Percentiles rank a stretch among this genome's conserved stretches.
Conservation (phyloP, 345 rosid genomes). For the Gossypium herbaceum region DNA sequence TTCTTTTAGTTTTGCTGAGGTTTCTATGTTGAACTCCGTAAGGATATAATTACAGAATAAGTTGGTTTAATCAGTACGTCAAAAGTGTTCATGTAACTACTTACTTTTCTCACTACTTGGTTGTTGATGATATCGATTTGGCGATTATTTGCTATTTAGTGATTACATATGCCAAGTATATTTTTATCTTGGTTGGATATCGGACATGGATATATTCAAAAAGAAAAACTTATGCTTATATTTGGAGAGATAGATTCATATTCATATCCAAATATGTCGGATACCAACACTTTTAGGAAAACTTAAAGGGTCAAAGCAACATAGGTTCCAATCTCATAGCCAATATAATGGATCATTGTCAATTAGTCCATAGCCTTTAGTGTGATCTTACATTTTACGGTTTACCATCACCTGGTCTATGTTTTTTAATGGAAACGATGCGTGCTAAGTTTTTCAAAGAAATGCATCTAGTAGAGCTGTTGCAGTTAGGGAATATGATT, state of each 20-base stretch:
- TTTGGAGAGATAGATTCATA: too few relatives aligned
- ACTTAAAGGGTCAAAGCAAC: too few relatives aligned
- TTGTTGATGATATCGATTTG: not conserved
- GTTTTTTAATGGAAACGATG: not conserved
- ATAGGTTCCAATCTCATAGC: too few relatives aligned
- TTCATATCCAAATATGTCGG: too few relatives aligned
- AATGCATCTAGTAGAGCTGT: not conserved
- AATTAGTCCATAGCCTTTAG: not conserved
- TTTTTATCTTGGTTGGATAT: too few relatives aligned
- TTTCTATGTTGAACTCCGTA: constrained; percentile 6
- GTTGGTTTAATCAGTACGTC: not conserved
- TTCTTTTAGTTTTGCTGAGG: not conserved
- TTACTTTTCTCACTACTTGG: not conserved
- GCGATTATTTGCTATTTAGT: not conserved
- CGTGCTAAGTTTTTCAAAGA: not conserved
- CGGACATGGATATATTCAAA: not conserved
- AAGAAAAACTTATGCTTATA: too few relatives aligned
- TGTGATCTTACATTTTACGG: not conserved
- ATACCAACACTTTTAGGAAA: too few relatives aligned
- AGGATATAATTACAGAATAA: constrained; percentile 1
- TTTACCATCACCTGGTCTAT: too few relatives aligned
- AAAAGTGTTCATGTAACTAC: not conserved
- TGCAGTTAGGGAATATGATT: not conserved
- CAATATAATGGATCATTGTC: not conserved
- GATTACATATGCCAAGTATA: not conserved